Evolutionary conservation across 352 stramenopile species (phyloP), one percentile per base, ranked within the genome.

Genomic region (Discostella stelligera): DNA sequence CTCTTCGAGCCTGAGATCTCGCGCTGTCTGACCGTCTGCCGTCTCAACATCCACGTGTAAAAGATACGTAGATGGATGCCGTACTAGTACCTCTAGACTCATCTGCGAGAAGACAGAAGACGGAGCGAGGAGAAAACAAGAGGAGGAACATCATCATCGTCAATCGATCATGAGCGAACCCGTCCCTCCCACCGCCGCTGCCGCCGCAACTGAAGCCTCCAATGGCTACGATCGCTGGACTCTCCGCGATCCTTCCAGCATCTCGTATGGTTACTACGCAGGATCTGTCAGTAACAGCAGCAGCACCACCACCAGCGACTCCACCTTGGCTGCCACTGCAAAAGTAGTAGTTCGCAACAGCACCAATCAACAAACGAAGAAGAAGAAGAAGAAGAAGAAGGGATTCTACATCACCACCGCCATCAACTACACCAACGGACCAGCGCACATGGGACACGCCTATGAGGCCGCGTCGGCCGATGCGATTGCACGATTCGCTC

Each of bases 341-440:
- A 62, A 66, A n/a, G n/a, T n/a, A n/a, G n/a, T n/a, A n/a, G n/a
- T n/a, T n/a, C n/a, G n/a, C n/a, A n/a, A n/a, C n/a, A n/a, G n/a
- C n/a, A n/a, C n/a, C n/a, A n/a, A n/a, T n/a, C 32, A n/a, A 27
- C 39, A 21, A 27, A n/a, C 9, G 27, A 58, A 7, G 23, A 21
- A 44, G 27, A 18, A 23, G 27, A n/a, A 27, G 16, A 14, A 23
- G 0, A 37, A 74, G n/a, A 76, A 67, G 13, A 82, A 83, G 39
- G 79, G 71, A 52, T 99, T 98, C 86, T 99, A 99, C 90, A 85
- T 99, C 59, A 99, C 96, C 68, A 99, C 97, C 32, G 97, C 97
- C 59, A 99, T 99, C 89, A 98, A 99, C 88, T 99, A 99, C 90
- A 98, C 97, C 55, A 99, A 99, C 73, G 92, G 90, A 25, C 83